Conservation (phyloP, 768 basidiomycete species). For the Naganishia vaughanmartiniae region DNA sequence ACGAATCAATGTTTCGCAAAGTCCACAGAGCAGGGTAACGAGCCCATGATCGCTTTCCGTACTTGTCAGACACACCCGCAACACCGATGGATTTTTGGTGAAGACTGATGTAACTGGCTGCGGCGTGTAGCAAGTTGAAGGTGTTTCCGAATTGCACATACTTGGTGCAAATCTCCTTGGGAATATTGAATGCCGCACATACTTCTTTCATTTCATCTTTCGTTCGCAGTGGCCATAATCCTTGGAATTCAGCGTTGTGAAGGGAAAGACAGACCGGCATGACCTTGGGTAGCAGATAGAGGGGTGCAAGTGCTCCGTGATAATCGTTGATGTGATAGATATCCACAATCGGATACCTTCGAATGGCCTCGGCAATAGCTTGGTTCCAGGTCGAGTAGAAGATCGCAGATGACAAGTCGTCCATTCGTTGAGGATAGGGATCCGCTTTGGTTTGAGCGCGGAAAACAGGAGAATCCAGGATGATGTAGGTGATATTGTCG, state of each 20-base stretch:
- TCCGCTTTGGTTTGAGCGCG: constrained; percentile 93
- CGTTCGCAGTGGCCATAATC: constrained; percentile 87
- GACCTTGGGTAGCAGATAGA: constrained; percentile 88
- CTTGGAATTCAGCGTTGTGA: constrained; percentile 97
- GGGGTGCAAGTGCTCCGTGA: constrained; percentile 84
- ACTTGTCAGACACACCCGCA: constrained; percentile 95
- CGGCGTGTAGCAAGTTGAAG: constrained; percentile 91
- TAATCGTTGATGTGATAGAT: constrained; percentile 94
- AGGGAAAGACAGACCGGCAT: constrained; percentile 85
- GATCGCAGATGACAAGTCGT: constrained; percentile 90
- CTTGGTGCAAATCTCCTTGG: constrained; percentile 84
- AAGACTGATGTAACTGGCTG: constrained; percentile 82
- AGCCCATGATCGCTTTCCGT: constrained; percentile 94
- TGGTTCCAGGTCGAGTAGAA: constrained; percentile 99
- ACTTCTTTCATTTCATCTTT: constrained; percentile 99
- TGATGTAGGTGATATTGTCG: constrained; percentile 93
- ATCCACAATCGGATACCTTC: constrained; percentile 79
- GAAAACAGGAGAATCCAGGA: constrained; percentile 93
- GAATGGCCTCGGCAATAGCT: constrained; percentile 86
- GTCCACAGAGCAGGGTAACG: constrained; percentile 96
- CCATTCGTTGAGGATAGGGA: constrained; percentile 95
- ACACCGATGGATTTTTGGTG: constrained; percentile 93
- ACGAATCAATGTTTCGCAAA: constrained; percentile 86
- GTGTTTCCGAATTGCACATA: constrained; percentile 98
- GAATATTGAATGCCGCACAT: constrained; percentile 94